A percentile compares a stretch with the other conserved stretches of the same genome.
Conservation (phyloP, 768 basidiomycete genomes). For the Rhizopogon salebrosus region DNA sequence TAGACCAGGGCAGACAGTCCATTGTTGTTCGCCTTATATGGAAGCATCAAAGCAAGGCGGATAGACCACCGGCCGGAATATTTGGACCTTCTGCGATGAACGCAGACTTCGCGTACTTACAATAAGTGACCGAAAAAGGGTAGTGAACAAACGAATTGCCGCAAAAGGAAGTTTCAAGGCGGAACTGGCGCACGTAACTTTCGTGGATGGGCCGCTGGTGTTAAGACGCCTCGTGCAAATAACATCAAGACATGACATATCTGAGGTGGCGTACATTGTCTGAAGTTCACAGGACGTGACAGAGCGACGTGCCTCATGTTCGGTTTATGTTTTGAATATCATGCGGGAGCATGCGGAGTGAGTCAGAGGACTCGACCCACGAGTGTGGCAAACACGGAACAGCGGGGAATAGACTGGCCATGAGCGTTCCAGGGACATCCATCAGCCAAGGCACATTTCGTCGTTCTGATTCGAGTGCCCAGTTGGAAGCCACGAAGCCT, state of each 20-base stretch:
- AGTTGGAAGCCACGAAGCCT: conserved; percentile 13
- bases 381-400: conserved; percentile 12
- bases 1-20: conserved; percentile 12
- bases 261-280: conserved; percentile 5
- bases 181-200: conserved; percentile 27
- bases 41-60: conserved; percentile 28
- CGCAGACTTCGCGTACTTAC: conserved; percentile 19
- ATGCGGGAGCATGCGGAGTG: neutral
- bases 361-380: conserved; percentile 10
- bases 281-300: conserved; percentile 18
- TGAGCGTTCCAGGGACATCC: neutral
- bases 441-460: neutral
- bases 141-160: conserved; percentile 32
- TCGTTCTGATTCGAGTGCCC: conserved; percentile 1
- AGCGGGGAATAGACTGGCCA: neutral
- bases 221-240: conserved; percentile 24
- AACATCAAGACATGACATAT: conserved; percentile 17
- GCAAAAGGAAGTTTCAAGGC: conserved; percentile 32
- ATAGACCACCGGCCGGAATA: conserved; percentile 24
- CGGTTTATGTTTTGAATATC: conserved; percentile 2
- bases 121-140: conserved; percentile 27
- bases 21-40: conserved; percentile 27
- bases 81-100: conserved; percentile 29
- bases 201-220: conserved; percentile 9
- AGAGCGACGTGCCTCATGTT: conserved; percentile 13